Evolutionary conservation across 805 yeast species (phyloP).

Genomic region (Debaryomyces tyrocola): DNA sequence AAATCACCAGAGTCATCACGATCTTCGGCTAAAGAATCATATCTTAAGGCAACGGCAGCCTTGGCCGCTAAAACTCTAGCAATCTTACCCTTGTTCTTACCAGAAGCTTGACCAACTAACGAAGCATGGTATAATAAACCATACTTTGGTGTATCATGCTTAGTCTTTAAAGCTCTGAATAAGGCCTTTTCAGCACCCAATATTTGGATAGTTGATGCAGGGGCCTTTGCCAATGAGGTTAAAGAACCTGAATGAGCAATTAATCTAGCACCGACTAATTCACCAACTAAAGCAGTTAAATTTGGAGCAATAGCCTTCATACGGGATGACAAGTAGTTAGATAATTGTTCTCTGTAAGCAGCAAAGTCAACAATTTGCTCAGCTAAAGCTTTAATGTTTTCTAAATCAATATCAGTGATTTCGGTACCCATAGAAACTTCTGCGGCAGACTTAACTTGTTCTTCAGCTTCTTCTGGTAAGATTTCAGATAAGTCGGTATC

Average conservation of each 20-base stretch:
- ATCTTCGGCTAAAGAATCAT: conserved; percentile 95
- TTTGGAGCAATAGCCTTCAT: conserved; percentile 99
- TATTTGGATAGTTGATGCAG: conserved; percentile 97
- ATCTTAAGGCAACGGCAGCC: conserved; percentile 95
- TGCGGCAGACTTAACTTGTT: conserved; percentile 86
- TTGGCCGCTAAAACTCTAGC: conserved; percentile 98
- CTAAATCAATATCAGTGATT: conserved; percentile 86
- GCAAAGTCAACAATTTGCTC: conserved; percentile 96
- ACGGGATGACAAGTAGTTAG: conserved; percentile 86
- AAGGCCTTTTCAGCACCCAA: conserved; percentile 99
- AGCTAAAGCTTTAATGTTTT: conserved; percentile 86
- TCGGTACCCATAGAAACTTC: conserved; percentile 99
- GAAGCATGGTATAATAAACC: conserved; percentile 97
- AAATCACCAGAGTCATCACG: conserved; percentile 93
- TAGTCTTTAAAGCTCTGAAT: conserved; percentile 97
- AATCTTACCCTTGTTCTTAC: conserved; percentile 97
- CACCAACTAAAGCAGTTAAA: conserved; percentile 93
- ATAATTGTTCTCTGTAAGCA: conserved; percentile 93
- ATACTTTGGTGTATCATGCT: conserved; percentile 97
- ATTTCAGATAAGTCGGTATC: conserved; percentile 73
- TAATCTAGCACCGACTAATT: conserved; percentile 96
- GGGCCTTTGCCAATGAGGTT: conserved; percentile 93
- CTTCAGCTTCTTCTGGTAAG: conserved; percentile 48
- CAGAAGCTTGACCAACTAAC: conserved; percentile 95
- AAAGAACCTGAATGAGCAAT: conserved; percentile 97